Evolutionary conservation across 805 yeast species (phyloP), one percentile per base, ranked within the genome.

Genomic region (Lachancea sp.): DNA sequence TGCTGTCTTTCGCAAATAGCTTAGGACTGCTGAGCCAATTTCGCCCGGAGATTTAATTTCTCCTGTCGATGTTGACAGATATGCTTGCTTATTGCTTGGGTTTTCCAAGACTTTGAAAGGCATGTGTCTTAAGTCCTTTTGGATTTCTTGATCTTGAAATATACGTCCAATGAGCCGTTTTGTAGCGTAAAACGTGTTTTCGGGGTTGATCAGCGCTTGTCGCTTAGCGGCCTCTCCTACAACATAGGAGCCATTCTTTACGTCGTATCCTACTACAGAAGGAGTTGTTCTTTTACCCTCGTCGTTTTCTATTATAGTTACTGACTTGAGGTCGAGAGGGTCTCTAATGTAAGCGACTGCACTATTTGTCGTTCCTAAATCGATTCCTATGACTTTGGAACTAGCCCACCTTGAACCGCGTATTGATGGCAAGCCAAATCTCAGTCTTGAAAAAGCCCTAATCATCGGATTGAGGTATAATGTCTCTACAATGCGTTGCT

Each of bases 301-400:
- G 49, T 81, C 84, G 58, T 84, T 82, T 64, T 84, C 90, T 41
- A 85, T 72, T 47, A 85, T 82, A 13, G 70, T 69, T 46, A 72
- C 65, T 38, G 83, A 82, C 55, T 77, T 77, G 69, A 82, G 80
- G 45, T 82, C 69, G 10, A 50, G 49, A 1, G 65, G 54, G 43
- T 63, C 62, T 36, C 60, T 52, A 17, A 63, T 60, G 42, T 62
- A 62, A 9, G 95, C 95, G 27, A 85, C 91, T 2, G 93, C 95
- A 36, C 91, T 83, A 66, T 85, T 85, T 36, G 95, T 85, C 18
- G 95, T 85, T 22, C 95, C 95, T 46, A 85, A 65, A 64, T 85
- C 95, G 51, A 85, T 85, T 47, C 95, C 95, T 41, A 83, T 77
- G 3, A 83, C 88, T 41, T 55, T 58, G 6, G 55, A 50, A 41